A percentile compares a stretch with the other conserved stretches of the same genome.
Conservation (phyloP, 1,139 yeast genomes). For the Geotrichum carabidarum region DNA sequence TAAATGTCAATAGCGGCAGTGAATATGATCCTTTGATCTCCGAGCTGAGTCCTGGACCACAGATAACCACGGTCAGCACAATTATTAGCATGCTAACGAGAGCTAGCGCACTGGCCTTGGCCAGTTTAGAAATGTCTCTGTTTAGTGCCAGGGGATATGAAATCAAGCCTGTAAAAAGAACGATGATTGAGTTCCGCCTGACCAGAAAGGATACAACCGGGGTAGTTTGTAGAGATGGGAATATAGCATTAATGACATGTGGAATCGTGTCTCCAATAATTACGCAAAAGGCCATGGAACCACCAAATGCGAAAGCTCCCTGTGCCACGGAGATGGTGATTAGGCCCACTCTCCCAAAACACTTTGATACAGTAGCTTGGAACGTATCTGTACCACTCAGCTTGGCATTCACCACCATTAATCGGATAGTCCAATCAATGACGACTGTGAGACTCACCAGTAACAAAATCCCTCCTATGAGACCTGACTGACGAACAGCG, state of each 20-base stretch:
- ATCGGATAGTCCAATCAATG: conserved; percentile 78
- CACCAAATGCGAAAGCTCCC: conserved; percentile 89
- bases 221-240: conserved; percentile 47
- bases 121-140: conserved; percentile 76
- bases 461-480: conserved; percentile 64
- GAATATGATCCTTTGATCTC: conserved; percentile 46
- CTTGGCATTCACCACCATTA: conserved; percentile 80
- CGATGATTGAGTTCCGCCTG: conserved; percentile 61
- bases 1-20: conserved; percentile 50
- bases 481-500: conserved; percentile 76
- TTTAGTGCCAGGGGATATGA: conserved; percentile 81
- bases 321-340: conserved; percentile 66
- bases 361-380: conserved; percentile 77
- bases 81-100: conserved; percentile 77
- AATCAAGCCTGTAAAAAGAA: conserved; percentile 61
- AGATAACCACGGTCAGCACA: conserved; percentile 62
- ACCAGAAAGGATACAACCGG: conserved; percentile 50
- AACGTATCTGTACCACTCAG: conserved; percentile 71
- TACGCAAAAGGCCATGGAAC: conserved; percentile 88
- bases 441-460: conserved; percentile 57
- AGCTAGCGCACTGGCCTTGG: conserved; percentile 85
- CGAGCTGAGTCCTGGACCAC: conserved; percentile 58
- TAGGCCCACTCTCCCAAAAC: conserved; percentile 73
- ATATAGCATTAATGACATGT: conserved; percentile 68
- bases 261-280: conserved; percentile 95